A percentile compares a stretch with the other conserved stretches of the same genome.
These are phyloP conservation scores for Odonthalia washingtoniensis DNA, from an alignment of 31 red algal genomes.

Conservation along the genomic window DNA sequence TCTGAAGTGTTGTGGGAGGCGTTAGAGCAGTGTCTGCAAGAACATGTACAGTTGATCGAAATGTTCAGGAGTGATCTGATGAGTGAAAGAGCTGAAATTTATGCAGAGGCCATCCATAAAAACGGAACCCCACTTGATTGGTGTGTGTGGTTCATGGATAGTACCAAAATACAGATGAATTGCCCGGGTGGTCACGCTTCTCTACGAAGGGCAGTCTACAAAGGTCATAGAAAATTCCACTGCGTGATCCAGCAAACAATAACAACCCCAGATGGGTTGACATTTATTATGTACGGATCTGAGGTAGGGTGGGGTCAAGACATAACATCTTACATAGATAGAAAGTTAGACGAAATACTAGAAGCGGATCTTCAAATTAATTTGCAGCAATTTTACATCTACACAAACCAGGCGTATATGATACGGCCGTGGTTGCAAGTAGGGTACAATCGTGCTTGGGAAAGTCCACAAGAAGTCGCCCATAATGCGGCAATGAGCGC, in stretches of 20 bases:
- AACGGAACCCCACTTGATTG: neutral
- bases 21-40: neutral
- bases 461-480: neutral
- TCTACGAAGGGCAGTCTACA: neutral
- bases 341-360: conserved; percentile 2
- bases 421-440: conserved; percentile 32
- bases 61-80: neutral
- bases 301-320: conserved; percentile 22
- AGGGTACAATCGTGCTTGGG: neutral
- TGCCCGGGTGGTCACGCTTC: neutral
- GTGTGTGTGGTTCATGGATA: conserved; percentile 29
- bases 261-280: conserved; percentile 39
- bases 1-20: conserved; percentile 49
- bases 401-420: no score
- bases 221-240: conserved; percentile 4
- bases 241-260: conserved; percentile 31
- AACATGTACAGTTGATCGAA: neutral
- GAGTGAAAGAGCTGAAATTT: neutral
- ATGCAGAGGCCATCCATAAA: conserved; percentile 14
- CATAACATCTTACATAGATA: conserved; percentile 12
- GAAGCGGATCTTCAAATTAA: neutral
- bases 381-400: conserved; percentile 23
- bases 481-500: conserved; percentile 1
- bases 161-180: conserved; percentile 30
- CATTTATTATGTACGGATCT: conserved; percentile 33